Evolutionary conservation across 1,284 basidiomycete genomes (phyloP).

Genomic region (Microbotryum silenes-acaulis): DNA sequence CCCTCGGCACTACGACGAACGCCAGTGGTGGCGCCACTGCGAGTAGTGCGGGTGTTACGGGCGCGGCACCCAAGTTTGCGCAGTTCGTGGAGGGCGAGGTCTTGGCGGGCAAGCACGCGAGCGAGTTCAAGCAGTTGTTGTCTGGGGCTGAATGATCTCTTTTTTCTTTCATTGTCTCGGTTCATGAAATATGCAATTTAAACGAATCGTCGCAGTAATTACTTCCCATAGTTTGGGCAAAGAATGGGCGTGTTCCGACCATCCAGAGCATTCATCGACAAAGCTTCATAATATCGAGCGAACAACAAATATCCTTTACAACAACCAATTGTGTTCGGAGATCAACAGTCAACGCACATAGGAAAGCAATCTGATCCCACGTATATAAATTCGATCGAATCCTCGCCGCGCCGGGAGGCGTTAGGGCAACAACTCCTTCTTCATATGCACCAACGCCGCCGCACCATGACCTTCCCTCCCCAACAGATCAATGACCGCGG

Average conservation of each 20-base stretch:
- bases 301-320: no score
- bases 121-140: conserved; percentile 12
- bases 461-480: conserved; percentile 60
- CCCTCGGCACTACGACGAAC: no score
- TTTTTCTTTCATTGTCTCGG: background rate
- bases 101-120: conserved; percentile 11
- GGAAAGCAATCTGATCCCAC: no score
- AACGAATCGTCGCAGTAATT: conserved; percentile 11
- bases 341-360: no score
- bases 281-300: no score
- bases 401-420: background rate
- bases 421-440: conserved; percentile 50
- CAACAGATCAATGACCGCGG: conserved; percentile 57
- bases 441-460: conserved; percentile 70
- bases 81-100: conserved; percentile 11
- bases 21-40: no score
- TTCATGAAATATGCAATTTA: conserved; percentile 2
- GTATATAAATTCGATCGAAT: no score
- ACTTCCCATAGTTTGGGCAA: no score
- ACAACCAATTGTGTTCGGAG: no score
- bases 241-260: no score
- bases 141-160: background rate
- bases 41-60: conserved; percentile 8
- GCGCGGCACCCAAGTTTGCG: conserved; percentile 18
- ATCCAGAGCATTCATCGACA: no score